These are phyloP conservation scores for Metarhizium guizhouense DNA, from an alignment of 2,329 filamentous ascomycete genomes.

Conservation along the genomic window DNA sequence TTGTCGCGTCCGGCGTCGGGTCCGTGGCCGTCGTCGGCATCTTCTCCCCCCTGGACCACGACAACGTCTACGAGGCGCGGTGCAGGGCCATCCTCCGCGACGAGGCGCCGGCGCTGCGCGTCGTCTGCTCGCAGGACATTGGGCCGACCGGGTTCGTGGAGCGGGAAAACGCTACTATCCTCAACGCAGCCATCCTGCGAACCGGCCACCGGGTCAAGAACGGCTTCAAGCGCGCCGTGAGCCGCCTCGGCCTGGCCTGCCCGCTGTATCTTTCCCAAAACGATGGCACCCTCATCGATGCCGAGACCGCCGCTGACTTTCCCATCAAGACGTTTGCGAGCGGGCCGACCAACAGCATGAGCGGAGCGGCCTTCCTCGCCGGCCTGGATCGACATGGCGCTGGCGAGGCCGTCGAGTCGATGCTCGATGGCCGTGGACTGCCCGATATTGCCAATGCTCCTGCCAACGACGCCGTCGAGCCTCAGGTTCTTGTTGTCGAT, in stretches of 20 bases:
- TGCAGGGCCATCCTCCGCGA: conserved; percentile 28
- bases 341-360: conserved; percentile 45
- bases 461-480: conserved; percentile 8
- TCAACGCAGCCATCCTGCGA: conserved; percentile 42
- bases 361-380: conserved; percentile 45
- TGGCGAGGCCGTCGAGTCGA: background rate
- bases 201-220: conserved; percentile 37
- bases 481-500: conserved; percentile 42
- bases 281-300: conserved; percentile 42
- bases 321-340: conserved; percentile 46
- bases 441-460: background rate
- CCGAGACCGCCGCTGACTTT: conserved; percentile 34
- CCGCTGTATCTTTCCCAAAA: conserved; percentile 43
- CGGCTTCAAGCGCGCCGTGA: conserved; percentile 38
- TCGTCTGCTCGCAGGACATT: conserved; percentile 35
- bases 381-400: conserved; percentile 26
- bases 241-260: conserved; percentile 29
- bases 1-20: conserved; percentile 25
- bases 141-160: conserved; percentile 34
- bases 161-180: conserved; percentile 44
- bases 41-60: conserved; percentile 36
- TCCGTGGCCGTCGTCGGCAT: conserved; percentile 34
- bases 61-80: conserved; percentile 29
- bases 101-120: conserved; percentile 22
- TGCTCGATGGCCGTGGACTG: conserved; percentile 1